Base-by-base conservation (phyloP, 2,329 filamentous ascomycete species). In the Stachybotrys chartarum region DNA sequence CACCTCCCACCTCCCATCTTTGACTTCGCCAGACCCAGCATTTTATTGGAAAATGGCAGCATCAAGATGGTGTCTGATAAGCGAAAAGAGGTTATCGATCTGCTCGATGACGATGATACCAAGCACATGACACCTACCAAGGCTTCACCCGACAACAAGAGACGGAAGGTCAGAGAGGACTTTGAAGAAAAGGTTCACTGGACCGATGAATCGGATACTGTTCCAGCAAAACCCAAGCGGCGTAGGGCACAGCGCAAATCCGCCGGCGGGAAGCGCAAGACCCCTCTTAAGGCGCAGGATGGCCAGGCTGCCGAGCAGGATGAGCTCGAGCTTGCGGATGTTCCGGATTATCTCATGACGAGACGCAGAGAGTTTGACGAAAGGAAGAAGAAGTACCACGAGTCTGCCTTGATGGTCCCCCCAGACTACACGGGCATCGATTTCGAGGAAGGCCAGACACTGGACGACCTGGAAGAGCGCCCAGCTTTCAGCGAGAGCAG, bases 341-440 rank as follows among this genome's bases (percentile, higher is more conserved):
- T 94, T 3, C 91, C 92, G 0, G 83, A 87, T 18, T 93, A 96
- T 66, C 68, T 96, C 31, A 78, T 81, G 59, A 72, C 80, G 24
- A 82, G 93, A n/a, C 81, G 87, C 30, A 75, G 70, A n/a, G 72
- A 78, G 24, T 92, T 96, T 64, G 87, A 94, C 54, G 73, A 78
- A 50, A 75, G 79, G n/a, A 75, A 74, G 50, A 76, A 83, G 42
- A 69, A 70, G 31, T 72, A 91, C 50, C 82, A 84, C 56, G 82
- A 87, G 55, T 82, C 81, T 6, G 90, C 88, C 0, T 74, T 97
- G 48, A 85, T 82, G 58, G 70, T 95, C 2, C 91, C 94, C 0
- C 94, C 94, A 0, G 81, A 83, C 51, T 96, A 88, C 66, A 81
- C 85, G 1, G 85, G 86, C 51, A 77, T 97, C 16, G 78, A 88